Evolutionary conservation across 2,329 filamentous ascomycete genomes (phyloP).

Genomic region (Plectosphaerella cucumerina): DNA sequence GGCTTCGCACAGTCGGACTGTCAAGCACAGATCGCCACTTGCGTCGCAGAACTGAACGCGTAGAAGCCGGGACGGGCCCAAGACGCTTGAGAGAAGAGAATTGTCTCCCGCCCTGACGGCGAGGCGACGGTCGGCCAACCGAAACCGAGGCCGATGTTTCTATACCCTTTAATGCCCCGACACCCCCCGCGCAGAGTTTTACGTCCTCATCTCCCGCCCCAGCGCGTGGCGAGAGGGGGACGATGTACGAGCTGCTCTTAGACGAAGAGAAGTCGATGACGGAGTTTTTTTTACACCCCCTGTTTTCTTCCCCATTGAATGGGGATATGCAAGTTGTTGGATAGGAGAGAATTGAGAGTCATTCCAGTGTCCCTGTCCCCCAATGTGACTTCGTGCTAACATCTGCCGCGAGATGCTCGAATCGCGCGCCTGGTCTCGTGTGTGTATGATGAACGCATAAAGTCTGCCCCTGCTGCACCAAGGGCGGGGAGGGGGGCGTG

Average conservation of each 20-base stretch:
- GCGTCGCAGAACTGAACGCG: slow-evolving; percentile 27
- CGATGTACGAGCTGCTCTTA: background rate
- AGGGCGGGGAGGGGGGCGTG: too few relatives aligned
- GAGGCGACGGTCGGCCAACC: background rate
- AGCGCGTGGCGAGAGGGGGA: background rate
- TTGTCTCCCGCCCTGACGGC: background rate
- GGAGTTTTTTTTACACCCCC: background rate
- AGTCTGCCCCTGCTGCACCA: too few relatives aligned
- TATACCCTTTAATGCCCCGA: background rate
- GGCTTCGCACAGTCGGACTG: slow-evolving; percentile 46
- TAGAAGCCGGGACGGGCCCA: slow-evolving; percentile 10
- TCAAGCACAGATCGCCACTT: slow-evolving; percentile 45
- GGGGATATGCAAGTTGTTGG: background rate
- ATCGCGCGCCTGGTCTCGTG: too few relatives aligned
- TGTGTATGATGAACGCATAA: too few relatives aligned
- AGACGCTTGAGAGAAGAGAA: background rate
- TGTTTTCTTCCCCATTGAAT: background rate
- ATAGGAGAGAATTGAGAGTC: background rate
- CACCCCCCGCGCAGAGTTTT: background rate
- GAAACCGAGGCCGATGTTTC: background rate
- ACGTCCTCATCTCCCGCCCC: slow-evolving; percentile 1
- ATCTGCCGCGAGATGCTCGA: background rate
- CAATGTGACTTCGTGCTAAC: background rate
- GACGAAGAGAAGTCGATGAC: background rate
- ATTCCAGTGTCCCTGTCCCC: background rate